Percentiles rank a stretch among this genome's conserved stretches.
Conservation (phyloP, 2,329 filamentous ascomycete genomes). For the Juglanconis oblonga region DNA sequence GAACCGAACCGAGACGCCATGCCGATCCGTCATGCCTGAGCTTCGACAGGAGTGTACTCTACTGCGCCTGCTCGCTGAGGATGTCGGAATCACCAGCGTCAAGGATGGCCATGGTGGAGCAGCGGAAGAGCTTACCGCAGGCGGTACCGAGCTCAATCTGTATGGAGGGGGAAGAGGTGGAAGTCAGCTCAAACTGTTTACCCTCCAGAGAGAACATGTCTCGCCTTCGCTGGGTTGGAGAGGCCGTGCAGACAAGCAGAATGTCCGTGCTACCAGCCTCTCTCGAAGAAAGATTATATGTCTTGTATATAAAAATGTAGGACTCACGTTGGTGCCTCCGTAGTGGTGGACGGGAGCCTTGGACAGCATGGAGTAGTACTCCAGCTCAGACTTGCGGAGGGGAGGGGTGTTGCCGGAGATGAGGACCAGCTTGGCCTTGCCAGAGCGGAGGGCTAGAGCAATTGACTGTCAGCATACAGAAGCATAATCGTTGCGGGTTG, state of each 20-base stretch:
- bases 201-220: constrained; percentile 80
- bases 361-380: constrained; percentile 90
- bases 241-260: constrained; percentile 19
- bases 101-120: constrained; percentile 94
- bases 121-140: constrained; percentile 98
- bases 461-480: constrained; percentile 52
- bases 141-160: constrained; percentile 98
- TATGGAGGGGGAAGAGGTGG: constrained; percentile 28
- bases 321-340: constrained; percentile 96
- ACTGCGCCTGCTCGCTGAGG: constrained; percentile 71
- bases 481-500: not conserved
- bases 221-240: constrained; percentile 81
- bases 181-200: constrained; percentile 58
- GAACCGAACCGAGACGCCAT: constrained; percentile 17
- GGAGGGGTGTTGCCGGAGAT: constrained; percentile 94
- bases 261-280: not conserved
- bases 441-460: constrained; percentile 74
- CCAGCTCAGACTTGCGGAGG: constrained; percentile 95
- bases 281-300: constrained; percentile 16
- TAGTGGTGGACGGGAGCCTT: constrained; percentile 98
- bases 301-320: not conserved
- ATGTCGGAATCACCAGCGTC: constrained; percentile 99
- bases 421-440: constrained; percentile 97
- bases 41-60: constrained; percentile 29
- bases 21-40: not conserved